A percentile compares a stretch with the other conserved stretches of the same genome.
phyloP scores from a whole-genome alignment of 305 asterid species.

The Fraxinus platypoda region DNA sequence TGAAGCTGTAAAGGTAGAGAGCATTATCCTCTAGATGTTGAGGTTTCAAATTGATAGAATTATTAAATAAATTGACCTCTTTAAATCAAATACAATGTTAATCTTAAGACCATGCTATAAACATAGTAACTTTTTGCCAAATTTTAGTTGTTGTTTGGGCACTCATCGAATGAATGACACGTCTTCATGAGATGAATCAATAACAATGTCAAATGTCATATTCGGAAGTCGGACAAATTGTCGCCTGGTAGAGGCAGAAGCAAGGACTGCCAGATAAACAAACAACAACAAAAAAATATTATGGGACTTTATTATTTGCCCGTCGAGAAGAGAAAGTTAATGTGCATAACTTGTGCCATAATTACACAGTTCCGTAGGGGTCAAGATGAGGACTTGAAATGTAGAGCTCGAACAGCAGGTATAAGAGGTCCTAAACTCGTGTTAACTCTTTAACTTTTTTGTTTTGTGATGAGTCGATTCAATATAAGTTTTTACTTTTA shows the following conservation, averaged over 20 bases:
- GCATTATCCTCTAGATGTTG: background rate
- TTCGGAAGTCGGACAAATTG: too few species aligned
- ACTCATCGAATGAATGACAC: background rate
- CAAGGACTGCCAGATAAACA: background rate
- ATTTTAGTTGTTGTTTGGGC: background rate
- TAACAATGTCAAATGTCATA: background rate
- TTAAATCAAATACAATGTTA: background rate
- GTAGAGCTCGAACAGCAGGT: background rate
- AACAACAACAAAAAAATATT: too few species aligned
- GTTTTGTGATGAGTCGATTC: background rate
- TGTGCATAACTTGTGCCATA: too few species aligned
- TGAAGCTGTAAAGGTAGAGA: background rate
- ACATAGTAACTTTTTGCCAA: background rate
- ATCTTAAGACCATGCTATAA: background rate
- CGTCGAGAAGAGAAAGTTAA: background rate
- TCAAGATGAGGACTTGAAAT: too few species aligned
- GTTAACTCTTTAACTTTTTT: too few species aligned
- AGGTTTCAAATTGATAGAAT: background rate
- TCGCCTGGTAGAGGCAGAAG: background rate
- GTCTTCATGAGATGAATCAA: background rate
- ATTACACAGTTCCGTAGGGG: too few species aligned
- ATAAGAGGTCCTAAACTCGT: background rate
- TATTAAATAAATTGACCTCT: background rate
- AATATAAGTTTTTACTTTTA: background rate
- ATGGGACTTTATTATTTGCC: background rate